A percentile compares a stretch with the other conserved stretches of the same genome.
These are phyloP conservation scores for Licmophora abbreviata DNA, from an alignment of 108 stramenopile species.

Conservation along the genomic window DNA sequence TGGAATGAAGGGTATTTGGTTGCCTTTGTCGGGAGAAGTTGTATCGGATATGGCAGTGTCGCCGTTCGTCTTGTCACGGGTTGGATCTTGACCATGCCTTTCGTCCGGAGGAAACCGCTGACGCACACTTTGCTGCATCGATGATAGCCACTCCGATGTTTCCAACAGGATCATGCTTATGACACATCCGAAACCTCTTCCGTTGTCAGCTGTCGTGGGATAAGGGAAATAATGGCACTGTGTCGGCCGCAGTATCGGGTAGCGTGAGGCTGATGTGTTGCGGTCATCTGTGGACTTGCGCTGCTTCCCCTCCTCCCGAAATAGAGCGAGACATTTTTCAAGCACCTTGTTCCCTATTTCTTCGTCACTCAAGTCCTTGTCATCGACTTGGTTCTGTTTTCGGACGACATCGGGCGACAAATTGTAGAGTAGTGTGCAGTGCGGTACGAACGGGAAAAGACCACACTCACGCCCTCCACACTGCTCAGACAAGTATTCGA, in stretches of 20 bases:
- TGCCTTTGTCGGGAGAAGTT: too few relatives aligned
- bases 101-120: conserved; percentile 31
- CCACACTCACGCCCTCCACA: conserved; percentile 22
- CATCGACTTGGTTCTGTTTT: not conserved
- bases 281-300: not conserved
- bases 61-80: not conserved
- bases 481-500: conserved; percentile 9
- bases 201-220: conserved; percentile 28
- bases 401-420: conserved; percentile 4
- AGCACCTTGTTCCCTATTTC: conserved; percentile 4
- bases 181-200: conserved; percentile 32
- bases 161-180: conserved; percentile 23
- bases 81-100: conserved; percentile 13
- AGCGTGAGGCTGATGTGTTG: not conserved
- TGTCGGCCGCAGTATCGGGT: conserved; percentile 13
- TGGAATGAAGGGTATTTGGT: conserved; percentile 16
- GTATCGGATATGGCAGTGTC: not conserved
- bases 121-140: conserved; percentile 19
- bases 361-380: conserved; percentile 8
- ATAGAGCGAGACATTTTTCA: conserved; percentile 14
- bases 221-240: conserved; percentile 33
- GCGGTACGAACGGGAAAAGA: conserved; percentile 16
- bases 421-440: conserved; percentile 38
- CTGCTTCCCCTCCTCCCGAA: not conserved
- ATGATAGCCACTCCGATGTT: conserved; percentile 6